A percentile compares a stretch with the other conserved stretches of the same genome.
phyloP scores from a whole-genome alignment of 768 basidiomycete genomes.

The Lentinus brumalis region DNA sequence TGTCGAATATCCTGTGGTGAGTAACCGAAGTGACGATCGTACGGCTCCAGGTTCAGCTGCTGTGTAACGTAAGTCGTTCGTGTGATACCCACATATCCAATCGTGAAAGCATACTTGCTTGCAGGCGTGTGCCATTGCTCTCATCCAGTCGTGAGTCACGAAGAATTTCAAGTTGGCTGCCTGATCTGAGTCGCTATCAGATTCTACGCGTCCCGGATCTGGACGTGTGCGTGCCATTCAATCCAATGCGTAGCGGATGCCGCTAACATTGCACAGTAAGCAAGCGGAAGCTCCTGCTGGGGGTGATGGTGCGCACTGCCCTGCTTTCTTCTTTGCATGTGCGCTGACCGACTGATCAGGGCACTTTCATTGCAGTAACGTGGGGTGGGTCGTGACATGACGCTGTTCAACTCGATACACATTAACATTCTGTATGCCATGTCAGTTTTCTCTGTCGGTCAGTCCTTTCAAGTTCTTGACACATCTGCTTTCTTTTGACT shows the following conservation, averaged over 20 bases:
- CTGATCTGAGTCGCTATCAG: background rate
- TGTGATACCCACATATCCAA: background rate
- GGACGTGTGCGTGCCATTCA: background rate
- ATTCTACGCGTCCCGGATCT: background rate
- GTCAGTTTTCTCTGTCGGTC: background rate
- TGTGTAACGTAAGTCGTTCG: background rate
- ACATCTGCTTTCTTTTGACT: background rate
- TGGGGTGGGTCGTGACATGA: background rate
- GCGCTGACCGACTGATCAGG: background rate
- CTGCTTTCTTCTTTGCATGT: too few relatives aligned
- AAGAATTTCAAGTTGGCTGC: too few relatives aligned
- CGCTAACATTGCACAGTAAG: background rate
- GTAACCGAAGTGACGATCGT: background rate
- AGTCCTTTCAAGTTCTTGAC: background rate
- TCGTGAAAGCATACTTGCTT: background rate
- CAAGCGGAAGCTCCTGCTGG: background rate
- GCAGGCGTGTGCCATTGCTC: background rate
- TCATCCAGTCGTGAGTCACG: background rate
- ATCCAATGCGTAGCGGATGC: background rate
- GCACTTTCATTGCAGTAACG: background rate
- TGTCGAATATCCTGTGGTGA: background rate
- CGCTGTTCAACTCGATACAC: background rate
- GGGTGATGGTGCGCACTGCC: background rate
- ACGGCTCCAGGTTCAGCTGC: background rate
- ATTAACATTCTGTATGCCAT: background rate